phyloP scores from a whole-genome alignment of 805 yeast genomes.

The Wickerhamiella australiensis region DNA sequence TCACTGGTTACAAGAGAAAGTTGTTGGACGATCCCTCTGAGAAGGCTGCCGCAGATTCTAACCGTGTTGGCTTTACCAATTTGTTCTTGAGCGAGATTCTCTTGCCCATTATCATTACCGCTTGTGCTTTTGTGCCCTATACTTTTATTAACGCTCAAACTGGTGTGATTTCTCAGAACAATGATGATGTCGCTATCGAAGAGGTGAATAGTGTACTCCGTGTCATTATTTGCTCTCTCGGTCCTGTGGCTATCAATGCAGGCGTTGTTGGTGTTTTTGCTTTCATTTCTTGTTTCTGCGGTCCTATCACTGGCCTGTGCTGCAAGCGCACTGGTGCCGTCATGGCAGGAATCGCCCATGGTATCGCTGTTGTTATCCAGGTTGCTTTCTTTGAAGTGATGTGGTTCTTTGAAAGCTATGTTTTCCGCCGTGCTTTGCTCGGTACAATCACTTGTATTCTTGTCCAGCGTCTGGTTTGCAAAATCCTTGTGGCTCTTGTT shows the following conservation, averaged over 20 bases:
- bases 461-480: constrained; percentile 78
- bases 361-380: constrained; percentile 81
- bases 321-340: constrained; percentile 96
- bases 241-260: constrained; percentile 80
- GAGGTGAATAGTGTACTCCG: constrained; percentile 52
- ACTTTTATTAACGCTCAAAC: constrained; percentile 76
- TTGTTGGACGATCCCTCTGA: constrained; percentile 56
- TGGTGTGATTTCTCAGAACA: constrained; percentile 41
- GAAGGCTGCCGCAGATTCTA: constrained; percentile 49
- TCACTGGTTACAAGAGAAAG: constrained; percentile 82
- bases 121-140: constrained; percentile 59
- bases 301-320: constrained; percentile 88
- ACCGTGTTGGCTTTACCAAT: constrained; percentile 68
- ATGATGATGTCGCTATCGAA: constrained; percentile 22
- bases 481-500: constrained; percentile 61
- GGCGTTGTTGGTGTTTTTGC: constrained; percentile 71
- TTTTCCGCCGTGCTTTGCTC: constrained; percentile 70
- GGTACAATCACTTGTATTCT: constrained; percentile 78
- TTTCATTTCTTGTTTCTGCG: constrained; percentile 89
- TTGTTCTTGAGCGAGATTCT: constrained; percentile 68
- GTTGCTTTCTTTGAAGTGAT: constrained; percentile 79
- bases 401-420: constrained; percentile 96
- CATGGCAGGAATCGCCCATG: constrained; percentile 92
- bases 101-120: constrained; percentile 58
- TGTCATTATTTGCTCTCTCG: constrained; percentile 51